Conservation (phyloP, 1,139 yeast genomes). For the Geotrichum fermentans region DNA sequence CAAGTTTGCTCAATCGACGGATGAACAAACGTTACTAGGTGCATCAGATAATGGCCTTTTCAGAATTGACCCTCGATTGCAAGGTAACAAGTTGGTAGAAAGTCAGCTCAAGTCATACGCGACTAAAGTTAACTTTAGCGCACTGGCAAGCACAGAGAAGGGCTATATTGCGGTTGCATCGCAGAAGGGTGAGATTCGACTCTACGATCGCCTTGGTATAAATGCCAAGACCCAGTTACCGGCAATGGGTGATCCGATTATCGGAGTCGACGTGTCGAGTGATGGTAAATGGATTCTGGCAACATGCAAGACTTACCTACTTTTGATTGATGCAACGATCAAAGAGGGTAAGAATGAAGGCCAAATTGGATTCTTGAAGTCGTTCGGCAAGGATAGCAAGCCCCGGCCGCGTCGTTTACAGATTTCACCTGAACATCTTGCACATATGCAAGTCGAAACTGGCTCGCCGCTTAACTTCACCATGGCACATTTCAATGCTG, state of each 20-base stretch:
- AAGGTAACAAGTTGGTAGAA: constrained; percentile 54
- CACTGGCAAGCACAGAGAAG: constrained; percentile 64
- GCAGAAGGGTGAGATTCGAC: constrained; percentile 65
- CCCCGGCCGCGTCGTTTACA: constrained; percentile 67
- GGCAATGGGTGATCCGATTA: constrained; percentile 70
- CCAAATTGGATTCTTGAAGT: constrained; percentile 55
- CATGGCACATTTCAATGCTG: constrained; percentile 71
- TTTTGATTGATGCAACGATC: constrained; percentile 62
- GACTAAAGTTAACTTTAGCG: constrained; percentile 53
- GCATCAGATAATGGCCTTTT: constrained; percentile 61
- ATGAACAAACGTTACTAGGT: constrained; percentile 71
- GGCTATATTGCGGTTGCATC: constrained; percentile 79
- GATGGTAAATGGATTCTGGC: constrained; percentile 82
- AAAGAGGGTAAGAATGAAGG: constrained; percentile 47
- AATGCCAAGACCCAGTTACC: constrained; percentile 77
- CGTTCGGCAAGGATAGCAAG: constrained; percentile 62
- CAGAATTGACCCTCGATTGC: constrained; percentile 71
- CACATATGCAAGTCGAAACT: constrained; percentile 53
- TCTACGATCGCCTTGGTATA: constrained; percentile 70
- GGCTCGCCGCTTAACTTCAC: constrained; percentile 56
- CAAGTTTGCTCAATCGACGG: constrained; percentile 68
- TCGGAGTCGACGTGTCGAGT: constrained; percentile 64
- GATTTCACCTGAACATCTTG: constrained; percentile 67
- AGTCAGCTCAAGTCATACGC: constrained; percentile 51
- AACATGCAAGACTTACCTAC: constrained; percentile 65